Conservation (phyloP, 2,329 filamentous ascomycete genomes). For the Monosporascus ibericus region DNA sequence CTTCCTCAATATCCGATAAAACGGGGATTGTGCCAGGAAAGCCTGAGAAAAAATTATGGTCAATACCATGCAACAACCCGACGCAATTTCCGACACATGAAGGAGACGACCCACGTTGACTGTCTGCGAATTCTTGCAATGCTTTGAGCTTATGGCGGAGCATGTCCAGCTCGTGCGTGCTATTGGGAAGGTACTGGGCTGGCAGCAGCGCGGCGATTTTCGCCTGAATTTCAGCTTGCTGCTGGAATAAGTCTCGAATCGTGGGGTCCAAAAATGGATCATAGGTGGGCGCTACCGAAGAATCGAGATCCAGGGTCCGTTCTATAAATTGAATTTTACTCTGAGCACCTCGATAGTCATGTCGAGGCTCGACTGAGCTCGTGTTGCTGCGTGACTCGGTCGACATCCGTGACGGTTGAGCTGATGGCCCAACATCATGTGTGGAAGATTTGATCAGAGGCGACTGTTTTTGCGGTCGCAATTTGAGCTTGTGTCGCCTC, state of each 20-base stretch:
- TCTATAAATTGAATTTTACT: background rate
- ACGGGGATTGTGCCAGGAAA: slow-evolving; percentile 34
- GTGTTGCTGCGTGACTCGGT: slow-evolving; percentile 12
- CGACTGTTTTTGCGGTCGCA: background rate
- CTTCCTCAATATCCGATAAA: slow-evolving; percentile 51
- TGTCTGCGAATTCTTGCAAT: slow-evolving; percentile 41
- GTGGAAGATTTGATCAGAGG: background rate
- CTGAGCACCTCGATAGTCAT: slow-evolving; percentile 26
- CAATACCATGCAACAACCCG: slow-evolving; percentile 17
- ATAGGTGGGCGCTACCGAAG: slow-evolving; percentile 24
- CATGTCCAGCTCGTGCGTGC: slow-evolving; percentile 46
- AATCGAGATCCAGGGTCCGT: slow-evolving; percentile 8
- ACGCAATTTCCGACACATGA: slow-evolving; percentile 5
- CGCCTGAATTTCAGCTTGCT: slow-evolving; percentile 48
- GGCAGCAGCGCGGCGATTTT: slow-evolving; percentile 43
- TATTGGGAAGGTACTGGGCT: slow-evolving; percentile 40
- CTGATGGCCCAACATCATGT: background rate
- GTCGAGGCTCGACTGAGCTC: slow-evolving; percentile 21
- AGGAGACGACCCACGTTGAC: slow-evolving; percentile 38
- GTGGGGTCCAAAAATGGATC: slow-evolving; percentile 36
- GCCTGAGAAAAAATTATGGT: slow-evolving; percentile 22
- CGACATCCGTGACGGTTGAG: slow-evolving; percentile 15
- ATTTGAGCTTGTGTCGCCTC: background rate
- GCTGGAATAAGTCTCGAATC: slow-evolving; percentile 41
- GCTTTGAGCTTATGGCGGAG: slow-evolving; percentile 48